Evolutionary conservation across 164 flowering plant species (phyloP), one percentile per base, ranked within the genome.

Genomic region (Malania oleifera): DNA sequence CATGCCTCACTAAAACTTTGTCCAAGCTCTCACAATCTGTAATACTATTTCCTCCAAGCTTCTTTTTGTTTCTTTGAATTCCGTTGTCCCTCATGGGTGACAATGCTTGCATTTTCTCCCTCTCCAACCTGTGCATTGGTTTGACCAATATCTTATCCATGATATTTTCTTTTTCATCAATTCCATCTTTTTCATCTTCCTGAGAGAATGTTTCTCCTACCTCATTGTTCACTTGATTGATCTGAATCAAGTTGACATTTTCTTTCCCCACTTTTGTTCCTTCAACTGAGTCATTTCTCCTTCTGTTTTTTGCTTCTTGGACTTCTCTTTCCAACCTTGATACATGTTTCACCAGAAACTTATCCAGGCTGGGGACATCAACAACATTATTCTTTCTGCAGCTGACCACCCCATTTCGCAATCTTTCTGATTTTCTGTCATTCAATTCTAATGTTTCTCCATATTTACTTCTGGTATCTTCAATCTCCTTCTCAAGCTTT

Each of bases 251-350:
- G 63, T 81, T 67, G 44, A 78, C 14, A 56, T 90, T 87, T 76
- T 87, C 95, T 69, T 89, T 85, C 46, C 54, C 82, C 9, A 39
- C 28, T 60, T 43, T n/a, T n/a, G n/a, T n/a, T 38, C 34, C 44
- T 38, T 20, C 65, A 39, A 10, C 13, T 38, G 44, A 27, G 3
- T 68, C 67, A 26, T 58, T 56, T 26, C 64, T 60, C 34, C 69
- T 71, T 49, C 63, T 67, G 54, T 58, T 71, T 61, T 64, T 80
- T 19, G 87, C 87, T 70, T 80, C 87, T 51, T 77, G 72, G 31
- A 85, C 81, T 62, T 76, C 89, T 46, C 66, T 71, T 67, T 84
- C 86, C 46, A 81, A 83, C 57, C 76, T 77, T 8, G 86, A 76
- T 46, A 80, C 68, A 62, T 67, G 86, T 58, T 79, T 83, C 62